These are phyloP conservation scores for Angomonas ambiguus DNA, from an alignment of 208 protist species.

Conservation along the genomic window DNA sequence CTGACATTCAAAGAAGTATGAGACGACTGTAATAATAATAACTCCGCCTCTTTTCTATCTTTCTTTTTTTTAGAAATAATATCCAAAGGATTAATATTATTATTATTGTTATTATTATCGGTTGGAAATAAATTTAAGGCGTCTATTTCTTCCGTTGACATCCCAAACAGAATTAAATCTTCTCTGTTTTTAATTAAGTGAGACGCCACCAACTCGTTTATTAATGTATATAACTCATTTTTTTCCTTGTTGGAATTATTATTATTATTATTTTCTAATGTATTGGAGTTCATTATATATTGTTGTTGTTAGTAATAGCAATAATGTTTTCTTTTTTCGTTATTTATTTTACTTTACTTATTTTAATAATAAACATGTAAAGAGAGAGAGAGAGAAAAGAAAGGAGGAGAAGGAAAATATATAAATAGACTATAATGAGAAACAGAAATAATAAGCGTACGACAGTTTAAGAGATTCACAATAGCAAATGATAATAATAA, in stretches of 20 bases:
- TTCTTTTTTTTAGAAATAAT: no score
- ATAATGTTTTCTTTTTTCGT: no score
- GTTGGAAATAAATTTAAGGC: background rate
- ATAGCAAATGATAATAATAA: background rate
- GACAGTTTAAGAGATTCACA: no score
- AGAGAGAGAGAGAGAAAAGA: background rate
- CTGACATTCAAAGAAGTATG: background rate
- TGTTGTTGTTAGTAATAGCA: no score
- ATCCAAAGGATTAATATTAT: background rate
- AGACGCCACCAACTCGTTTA: conserved; percentile 13
- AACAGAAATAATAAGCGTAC: background rate
- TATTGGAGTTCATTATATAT: no score
- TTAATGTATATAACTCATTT: conserved; percentile 5
- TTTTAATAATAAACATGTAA: conserved; percentile 4
- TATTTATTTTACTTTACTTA: background rate
- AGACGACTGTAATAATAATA: no score
- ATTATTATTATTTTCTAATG: conserved; percentile 7
- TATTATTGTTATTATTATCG: background rate
- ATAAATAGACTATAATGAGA: background rate
- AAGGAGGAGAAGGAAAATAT: background rate
- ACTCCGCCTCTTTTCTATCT: no score
- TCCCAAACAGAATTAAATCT: conserved; percentile 16
- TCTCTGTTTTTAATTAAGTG: conserved; percentile 12
- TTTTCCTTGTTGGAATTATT: conserved; percentile 2
- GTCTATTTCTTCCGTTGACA: conserved; percentile 16